Evolutionary conservation across 768 basidiomycete species (phyloP).

Genomic region (Trametopsis cervina): DNA sequence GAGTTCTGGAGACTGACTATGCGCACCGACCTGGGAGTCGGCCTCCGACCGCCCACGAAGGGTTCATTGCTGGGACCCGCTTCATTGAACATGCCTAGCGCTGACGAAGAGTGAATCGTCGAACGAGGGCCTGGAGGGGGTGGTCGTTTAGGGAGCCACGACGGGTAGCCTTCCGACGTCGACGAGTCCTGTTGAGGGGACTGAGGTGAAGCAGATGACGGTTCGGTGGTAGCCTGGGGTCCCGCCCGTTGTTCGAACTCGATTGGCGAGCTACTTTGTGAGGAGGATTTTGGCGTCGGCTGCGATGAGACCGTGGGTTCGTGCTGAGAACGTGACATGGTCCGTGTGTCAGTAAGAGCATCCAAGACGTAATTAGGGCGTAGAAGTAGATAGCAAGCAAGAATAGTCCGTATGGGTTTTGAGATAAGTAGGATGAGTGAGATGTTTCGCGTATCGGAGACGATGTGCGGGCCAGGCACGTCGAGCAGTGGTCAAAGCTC

Average conservation of each 20-base stretch:
- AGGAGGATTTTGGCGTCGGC: slow-evolving; percentile 22
- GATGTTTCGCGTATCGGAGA: slow-evolving; percentile 14
- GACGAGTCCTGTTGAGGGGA: slow-evolving; percentile 22
- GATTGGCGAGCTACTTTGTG: slow-evolving; percentile 18
- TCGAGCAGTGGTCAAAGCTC: slow-evolving; percentile 20
- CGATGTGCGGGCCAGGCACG: slow-evolving; percentile 17
- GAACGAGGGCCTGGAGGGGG: slow-evolving; percentile 70
- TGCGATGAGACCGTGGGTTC: slow-evolving; percentile 16
- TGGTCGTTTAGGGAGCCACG: slow-evolving; percentile 78
- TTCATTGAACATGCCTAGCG: slow-evolving; percentile 31
- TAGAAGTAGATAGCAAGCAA: slow-evolving; percentile 15
- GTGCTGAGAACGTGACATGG: slow-evolving; percentile 26
- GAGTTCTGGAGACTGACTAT: slow-evolving; percentile 67
- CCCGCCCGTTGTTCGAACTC: slow-evolving; percentile 6
- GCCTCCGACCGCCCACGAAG: slow-evolving; percentile 57
- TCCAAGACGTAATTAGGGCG: slow-evolving; percentile 16
- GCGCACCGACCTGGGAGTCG: slow-evolving; percentile 76
- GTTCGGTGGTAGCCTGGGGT: slow-evolving; percentile 9
- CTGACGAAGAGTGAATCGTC: slow-evolving; percentile 50
- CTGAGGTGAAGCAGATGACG: slow-evolving; percentile 18
- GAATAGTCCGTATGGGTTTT: slow-evolving; percentile 4
- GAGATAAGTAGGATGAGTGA: slow-evolving; percentile 20
- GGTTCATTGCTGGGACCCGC: slow-evolving; percentile 25
- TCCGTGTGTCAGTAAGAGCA: slow-evolving; percentile 21
- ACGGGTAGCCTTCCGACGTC: slow-evolving; percentile 65